Evolutionary conservation across 352 stramenopile genomes (phyloP), one percentile per base, ranked within the genome.

Genomic region (Pythium periplocum): DNA sequence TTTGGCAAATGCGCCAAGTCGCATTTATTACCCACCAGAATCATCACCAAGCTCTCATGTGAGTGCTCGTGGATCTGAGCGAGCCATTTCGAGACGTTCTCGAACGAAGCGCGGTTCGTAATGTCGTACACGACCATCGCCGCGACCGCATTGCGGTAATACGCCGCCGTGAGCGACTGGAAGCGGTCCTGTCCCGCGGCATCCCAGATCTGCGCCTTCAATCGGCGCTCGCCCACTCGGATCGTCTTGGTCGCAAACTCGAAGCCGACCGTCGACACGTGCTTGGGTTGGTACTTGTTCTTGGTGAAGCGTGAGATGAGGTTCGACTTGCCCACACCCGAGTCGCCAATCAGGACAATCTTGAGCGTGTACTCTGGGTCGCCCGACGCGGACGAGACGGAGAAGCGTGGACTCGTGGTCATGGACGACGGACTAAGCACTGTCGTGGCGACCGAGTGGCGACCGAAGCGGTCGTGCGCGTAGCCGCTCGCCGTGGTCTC

Each of bases 121-220:
- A 97, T 90, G 62, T 97, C 90, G 64, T 97, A 97, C 30, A 97
- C 87, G 52, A 97, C 76, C 74, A 97, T 87, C 38, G 87, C 90
- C 32, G 86, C 88, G 26, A 96, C 85, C 0, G 87, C 87, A 38
- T 95, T 94, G 41, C 85, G 78, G 61, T 96, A 98, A 64, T 96
- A 98, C 33, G 88, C 84, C n/a, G 89, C 72, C 37, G 85, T 96
- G 42, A 98, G 81, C 55, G 82, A 96, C 62, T 95, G 81, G 66
- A 97, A 97, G 26, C 87, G 78, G 48, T 97, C 90, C 38, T 96
- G 86, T 0, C 91, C 91, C 1, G 88, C 87, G 17, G 85, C 90
- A 65, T 94, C 82, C 84, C 83, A 95, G 38, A 96, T 88, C 66
- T 93, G 83, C n/a, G 83, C 85, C 69, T 90, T 92, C 55, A 93